Evolutionary conservation across 1,284 basidiomycete genomes (phyloP), one percentile per base, ranked within the genome.

Genomic region (Rhodotorula sp.): DNA sequence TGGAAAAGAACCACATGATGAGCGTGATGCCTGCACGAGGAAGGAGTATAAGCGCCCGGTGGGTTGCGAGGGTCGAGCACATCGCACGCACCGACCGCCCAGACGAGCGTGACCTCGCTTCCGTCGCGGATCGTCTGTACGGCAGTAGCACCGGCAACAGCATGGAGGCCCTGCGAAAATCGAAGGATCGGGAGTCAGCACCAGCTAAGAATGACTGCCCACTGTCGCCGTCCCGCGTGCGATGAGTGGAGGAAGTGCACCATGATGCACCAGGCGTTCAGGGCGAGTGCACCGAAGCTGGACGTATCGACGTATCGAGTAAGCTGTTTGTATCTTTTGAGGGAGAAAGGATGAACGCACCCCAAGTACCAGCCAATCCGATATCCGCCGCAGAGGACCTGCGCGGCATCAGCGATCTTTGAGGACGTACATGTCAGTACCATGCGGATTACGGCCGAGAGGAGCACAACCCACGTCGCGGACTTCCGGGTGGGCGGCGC

Each of bases 381-480:
- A 27, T 48, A 54, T 2, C 66, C 66, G 32, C 66, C 66, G 37
- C 60, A 62, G 12, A 89, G 83, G 51, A 84, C 82, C 41, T 83
- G 83, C 5, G 87, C 88, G 44, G 89, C 86, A 74, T 89, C 88
- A 78, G 87, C 88, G 39, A 89, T 87, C 76, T 89, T 21, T 27
- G n/a, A 39, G 29, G 6, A 76, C 46, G 17, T 21, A 59, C 10
- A 8, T 2, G n/a, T 1, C 13, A n/a, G 13, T 3, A 12, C 15
- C 1, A n/a, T n/a, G 10, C 13, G 21, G 29, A 12, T 7, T 21
- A 39, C 9, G 1, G 39, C n/a, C 19, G 10, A 36, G 19, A 7
- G 29, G 12, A 15, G n/a, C 15, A 6, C 25, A 44, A n/a, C 64
- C 7, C 27, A 66, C 64, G 48, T 70, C 66, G 34, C 72, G 72